Evolutionary conservation across 2,329 filamentous ascomycete genomes (phyloP), one percentile per base, ranked within the genome.

Genomic region (Pseudocercospora cruenta): DNA sequence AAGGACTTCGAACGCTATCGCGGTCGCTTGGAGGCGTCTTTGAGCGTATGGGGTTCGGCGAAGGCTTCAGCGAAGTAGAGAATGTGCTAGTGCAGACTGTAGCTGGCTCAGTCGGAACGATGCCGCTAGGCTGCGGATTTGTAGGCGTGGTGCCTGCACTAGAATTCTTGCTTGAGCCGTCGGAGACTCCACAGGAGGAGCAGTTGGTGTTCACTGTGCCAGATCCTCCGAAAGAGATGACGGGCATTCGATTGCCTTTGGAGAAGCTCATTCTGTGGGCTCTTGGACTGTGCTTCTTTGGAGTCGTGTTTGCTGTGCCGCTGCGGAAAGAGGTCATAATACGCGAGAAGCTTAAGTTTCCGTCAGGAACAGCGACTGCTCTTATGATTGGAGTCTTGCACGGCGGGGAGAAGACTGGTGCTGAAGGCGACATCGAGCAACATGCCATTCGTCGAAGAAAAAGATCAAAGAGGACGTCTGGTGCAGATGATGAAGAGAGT

Each of bases 11-110:
- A 0, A 87, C 86, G 53, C 87, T 91, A 69, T 83, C 97, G 31
- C 84, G 86, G 28, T 88, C 91, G 10, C n/a, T 76, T 10, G 74
- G 72, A 3, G 73, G 71, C 1, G 47, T 64, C 1, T 63, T 73
- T 5, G 65, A 71, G 65, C 61, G 69, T 26, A 60, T 70, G 47
- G 72, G 71, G 1, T 68, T 74, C 24, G 75, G 75, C 2, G 71
- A 71, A 62, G 94, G 94, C 0, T 99, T 99, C 74, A 93, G 91
- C 3, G 94, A 95, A 0, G 91, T 98, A 10, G 94, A 99, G 80
- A 99, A 99, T 78, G 95, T 99, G 3, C 85, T 99, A 22, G 91
- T 99, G 10, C 95, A 99, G 81, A 97, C 93, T 0, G 95, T 99
- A 4, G 94, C 95, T 1, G 94, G 95, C 10, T 92, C 92, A 16